Conservation (phyloP, 2,329 filamentous ascomycete genomes). For the Ophiostoma pallidulum region DNA sequence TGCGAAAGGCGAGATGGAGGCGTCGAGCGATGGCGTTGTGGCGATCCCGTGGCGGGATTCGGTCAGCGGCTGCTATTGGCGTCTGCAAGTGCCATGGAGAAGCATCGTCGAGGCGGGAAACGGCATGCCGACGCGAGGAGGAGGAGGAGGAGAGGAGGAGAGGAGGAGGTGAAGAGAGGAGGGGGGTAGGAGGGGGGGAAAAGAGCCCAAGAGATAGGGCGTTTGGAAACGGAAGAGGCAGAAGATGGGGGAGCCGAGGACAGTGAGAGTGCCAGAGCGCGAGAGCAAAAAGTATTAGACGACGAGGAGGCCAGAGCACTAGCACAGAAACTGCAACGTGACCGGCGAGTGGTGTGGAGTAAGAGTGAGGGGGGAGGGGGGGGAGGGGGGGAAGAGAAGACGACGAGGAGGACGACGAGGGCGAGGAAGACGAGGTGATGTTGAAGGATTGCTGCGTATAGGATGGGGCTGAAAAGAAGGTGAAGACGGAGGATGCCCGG, state of each 20-base stretch:
- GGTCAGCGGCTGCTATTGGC: not conserved
- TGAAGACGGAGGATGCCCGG: too few relatives aligned
- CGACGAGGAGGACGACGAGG: not conserved
- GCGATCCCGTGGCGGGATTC: too few relatives aligned
- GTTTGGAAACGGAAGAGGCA: not conserved
- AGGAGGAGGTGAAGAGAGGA: not conserved
- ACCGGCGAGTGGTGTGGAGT: conserved; percentile 6
- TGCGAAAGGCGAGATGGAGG: too few relatives aligned
- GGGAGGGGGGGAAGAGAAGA: not conserved
- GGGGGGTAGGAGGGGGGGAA: not conserved
- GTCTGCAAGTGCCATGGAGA: not conserved
- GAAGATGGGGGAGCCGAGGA: not conserved
- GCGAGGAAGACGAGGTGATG: not conserved
- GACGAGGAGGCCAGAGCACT: not conserved
- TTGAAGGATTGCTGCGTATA: too few relatives aligned
- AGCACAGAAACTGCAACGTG: conserved; percentile 13
- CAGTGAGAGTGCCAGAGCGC: too few relatives aligned
- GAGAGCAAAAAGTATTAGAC: not conserved
- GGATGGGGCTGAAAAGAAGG: too few relatives aligned
- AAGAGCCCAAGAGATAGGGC: not conserved
- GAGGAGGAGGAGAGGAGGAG: not conserved
- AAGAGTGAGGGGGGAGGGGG: not conserved
- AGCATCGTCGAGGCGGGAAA: too few relatives aligned
- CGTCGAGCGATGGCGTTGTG: too few relatives aligned
- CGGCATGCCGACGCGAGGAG: not conserved